Evolutionary conservation across 495 filamentous ascomycete species (phyloP), one percentile per base, ranked within the genome.

Genomic region (Aspergillus avenaceus): DNA sequence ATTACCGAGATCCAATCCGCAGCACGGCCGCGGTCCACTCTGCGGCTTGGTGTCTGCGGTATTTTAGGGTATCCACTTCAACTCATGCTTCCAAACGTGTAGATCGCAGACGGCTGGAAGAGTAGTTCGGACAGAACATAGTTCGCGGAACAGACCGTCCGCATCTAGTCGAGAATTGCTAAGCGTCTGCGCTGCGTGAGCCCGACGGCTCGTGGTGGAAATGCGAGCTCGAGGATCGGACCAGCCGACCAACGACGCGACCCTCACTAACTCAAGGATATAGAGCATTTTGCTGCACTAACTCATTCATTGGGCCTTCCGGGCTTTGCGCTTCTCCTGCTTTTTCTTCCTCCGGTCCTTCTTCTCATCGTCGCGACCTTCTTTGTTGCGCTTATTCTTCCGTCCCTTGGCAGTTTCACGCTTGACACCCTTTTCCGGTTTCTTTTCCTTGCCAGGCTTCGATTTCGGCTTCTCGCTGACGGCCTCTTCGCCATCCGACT

Each of bases 311-410:
- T 58, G 36, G 32, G 49, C 56, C 19, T 64, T 63, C 36, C 59
- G 60, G 18, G 61, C 59, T 45, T 65, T 66, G 34, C 67, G 63
- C 13, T 18, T n/a, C 31, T 67, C 52, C 32, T 62, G 47, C 50
- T 76, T 74, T 55, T 70, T 74, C 46, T 66, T 54, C 25, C 63
- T 60, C 43, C 71, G 59, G n/a, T 71, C 62, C 43, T 70, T 69
- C 32, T 67, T 67, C 14, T 51, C 44, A 11, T 64, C 56, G 34
- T 52, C 55, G 22, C 49, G 60, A 18, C 62, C 61, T 9, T 63
- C 55, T 37, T 62, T 66, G 50, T 42, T 64, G 32, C 50, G 52
- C 53, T 61, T 69, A 38, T 64, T 66, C 49, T 55, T 54, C 34
- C n/a, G n/a, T n/a, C 55, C 49, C 50, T 63, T 70, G 23, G 45